These are phyloP conservation scores for Mucor velutinosus DNA, from an alignment of 371 early-diverging fungal species.

Conservation along the genomic window DNA sequence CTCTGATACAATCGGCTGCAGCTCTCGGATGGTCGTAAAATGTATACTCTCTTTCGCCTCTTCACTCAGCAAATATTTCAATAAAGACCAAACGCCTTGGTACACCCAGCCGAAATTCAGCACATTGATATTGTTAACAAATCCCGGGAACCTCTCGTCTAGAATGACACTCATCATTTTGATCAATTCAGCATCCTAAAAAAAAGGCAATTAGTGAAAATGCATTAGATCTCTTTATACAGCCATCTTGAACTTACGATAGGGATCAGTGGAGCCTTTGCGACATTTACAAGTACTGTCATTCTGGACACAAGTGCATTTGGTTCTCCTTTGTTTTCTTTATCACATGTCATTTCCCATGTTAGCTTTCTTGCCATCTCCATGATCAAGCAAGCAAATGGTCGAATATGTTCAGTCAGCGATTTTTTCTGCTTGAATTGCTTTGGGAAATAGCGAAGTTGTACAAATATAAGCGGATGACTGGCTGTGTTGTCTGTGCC, in stretches of 20 bases:
- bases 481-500: constrained; percentile 33
- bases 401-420: constrained; percentile 30
- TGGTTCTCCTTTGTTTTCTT: constrained; percentile 17
- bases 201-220: not conserved
- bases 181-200: constrained; percentile 39
- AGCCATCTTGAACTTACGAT: constrained; percentile 23
- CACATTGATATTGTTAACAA: constrained; percentile 38
- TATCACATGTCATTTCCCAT: constrained; percentile 34
- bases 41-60: constrained; percentile 37
- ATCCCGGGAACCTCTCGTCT: constrained; percentile 36
- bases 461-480: constrained; percentile 34
- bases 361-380: constrained; percentile 45
- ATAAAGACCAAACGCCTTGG: constrained; percentile 50
- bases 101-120: constrained; percentile 54
- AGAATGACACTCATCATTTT: constrained; percentile 29
- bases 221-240: not conserved
- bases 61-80: constrained; percentile 40
- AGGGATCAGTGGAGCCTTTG: constrained; percentile 44
- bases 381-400: constrained; percentile 47
- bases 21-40: constrained; percentile 33
- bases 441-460: constrained; percentile 34
- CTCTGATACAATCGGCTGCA: constrained; percentile 24
- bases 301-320: constrained; percentile 34
- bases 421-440: constrained; percentile 14
- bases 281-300: constrained; percentile 39